Percentiles rank a stretch among this genome's conserved stretches.
Conservation (phyloP, 1,284 basidiomycete species). For the Flammula alnicola region DNA sequence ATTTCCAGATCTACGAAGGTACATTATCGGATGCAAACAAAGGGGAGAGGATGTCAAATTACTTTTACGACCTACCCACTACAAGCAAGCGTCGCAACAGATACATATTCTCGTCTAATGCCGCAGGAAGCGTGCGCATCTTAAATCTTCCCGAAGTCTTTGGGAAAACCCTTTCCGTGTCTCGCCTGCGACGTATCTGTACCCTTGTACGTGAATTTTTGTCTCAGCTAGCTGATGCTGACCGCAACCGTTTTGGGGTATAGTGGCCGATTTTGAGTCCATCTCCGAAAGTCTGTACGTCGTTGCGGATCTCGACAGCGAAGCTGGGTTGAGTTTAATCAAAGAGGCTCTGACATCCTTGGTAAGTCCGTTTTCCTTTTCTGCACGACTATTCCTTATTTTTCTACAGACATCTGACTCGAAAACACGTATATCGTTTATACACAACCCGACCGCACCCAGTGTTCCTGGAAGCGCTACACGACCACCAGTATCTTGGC, state of each 20-base stretch:
- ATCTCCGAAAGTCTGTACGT: conserved; percentile 65
- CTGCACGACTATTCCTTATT: neutral
- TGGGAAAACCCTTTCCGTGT: conserved; percentile 40
- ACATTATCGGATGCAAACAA: conserved; percentile 61
- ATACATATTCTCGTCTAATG: conserved; percentile 62
- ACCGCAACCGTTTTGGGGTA: neutral
- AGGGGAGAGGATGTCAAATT: conserved; percentile 58
- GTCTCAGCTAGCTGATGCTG: neutral
- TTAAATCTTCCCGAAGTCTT: conserved; percentile 57
- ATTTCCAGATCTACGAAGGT: conserved; percentile 64
- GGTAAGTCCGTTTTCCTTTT: conserved; percentile 44
- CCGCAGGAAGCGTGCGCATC: conserved; percentile 51
- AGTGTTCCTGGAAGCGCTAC: conserved; percentile 17
- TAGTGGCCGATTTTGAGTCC: conserved; percentile 40
- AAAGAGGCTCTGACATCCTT: conserved; percentile 68
- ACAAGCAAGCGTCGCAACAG: conserved; percentile 73
- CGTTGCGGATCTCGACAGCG: conserved; percentile 80
- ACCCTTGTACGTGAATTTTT: conserved; percentile 53
- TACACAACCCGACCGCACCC: conserved; percentile 58
- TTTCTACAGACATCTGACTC: conserved; percentile 44
- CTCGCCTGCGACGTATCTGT: conserved; percentile 56
- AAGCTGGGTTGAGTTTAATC: conserved; percentile 59
- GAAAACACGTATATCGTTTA: conserved; percentile 60
- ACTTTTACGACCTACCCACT: conserved; percentile 89
- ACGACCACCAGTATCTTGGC: conserved; percentile 39